phyloP scores from a whole-genome alignment of 2,329 filamentous ascomycete genomes.

The Blastomyces gilchristii region DNA sequence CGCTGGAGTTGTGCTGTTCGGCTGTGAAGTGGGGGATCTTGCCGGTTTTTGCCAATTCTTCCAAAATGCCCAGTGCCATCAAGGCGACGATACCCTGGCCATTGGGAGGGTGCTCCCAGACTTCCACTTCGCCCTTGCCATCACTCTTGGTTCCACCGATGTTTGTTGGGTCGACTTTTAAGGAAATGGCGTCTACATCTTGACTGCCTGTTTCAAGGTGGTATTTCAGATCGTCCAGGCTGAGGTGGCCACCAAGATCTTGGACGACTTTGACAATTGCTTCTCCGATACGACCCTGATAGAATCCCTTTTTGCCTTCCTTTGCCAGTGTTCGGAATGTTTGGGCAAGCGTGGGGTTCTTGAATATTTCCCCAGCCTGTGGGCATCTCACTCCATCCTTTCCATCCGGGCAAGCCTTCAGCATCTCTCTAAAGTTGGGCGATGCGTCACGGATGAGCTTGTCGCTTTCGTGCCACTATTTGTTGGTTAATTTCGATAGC shows the following conservation, averaged over 20 bases:
- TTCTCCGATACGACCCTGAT: conserved; percentile 71
- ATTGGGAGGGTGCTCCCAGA: conserved; percentile 97
- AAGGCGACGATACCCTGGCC: conserved; percentile 91
- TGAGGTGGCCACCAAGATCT: conserved; percentile 65
- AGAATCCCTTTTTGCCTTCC: conserved; percentile 84
- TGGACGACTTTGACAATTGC: conserved; percentile 68
- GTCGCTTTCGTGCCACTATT: conserved; percentile 63
- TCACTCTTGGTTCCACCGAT: conserved; percentile 39
- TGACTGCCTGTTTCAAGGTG: conserved; percentile 67
- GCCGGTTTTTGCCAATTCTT: conserved; percentile 67
- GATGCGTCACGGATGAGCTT: conserved; percentile 58
- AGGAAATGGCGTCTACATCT: conserved; percentile 71
- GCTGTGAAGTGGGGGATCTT: conserved; percentile 61
- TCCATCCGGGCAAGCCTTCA: conserved; percentile 63
- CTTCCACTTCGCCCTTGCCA: conserved; percentile 50
- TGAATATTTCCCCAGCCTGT: conserved; percentile 74
- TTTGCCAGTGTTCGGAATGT: conserved; percentile 72
- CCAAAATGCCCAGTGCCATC: conserved; percentile 85
- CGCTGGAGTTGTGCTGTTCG: conserved; percentile 67
- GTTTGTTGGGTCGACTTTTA: conserved; percentile 62
- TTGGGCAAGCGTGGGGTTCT: conserved; percentile 66
- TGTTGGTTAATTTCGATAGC: conserved; percentile 8
- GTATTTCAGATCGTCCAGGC: conserved; percentile 66
- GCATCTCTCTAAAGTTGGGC: conserved; percentile 76
- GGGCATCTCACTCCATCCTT: conserved; percentile 64